A percentile compares a stretch with the other conserved stretches of the same genome.
Evolutionary conservation across 2,329 filamentous ascomycete species (phyloP).

Genomic region (Colletotrichum incanum): DNA sequence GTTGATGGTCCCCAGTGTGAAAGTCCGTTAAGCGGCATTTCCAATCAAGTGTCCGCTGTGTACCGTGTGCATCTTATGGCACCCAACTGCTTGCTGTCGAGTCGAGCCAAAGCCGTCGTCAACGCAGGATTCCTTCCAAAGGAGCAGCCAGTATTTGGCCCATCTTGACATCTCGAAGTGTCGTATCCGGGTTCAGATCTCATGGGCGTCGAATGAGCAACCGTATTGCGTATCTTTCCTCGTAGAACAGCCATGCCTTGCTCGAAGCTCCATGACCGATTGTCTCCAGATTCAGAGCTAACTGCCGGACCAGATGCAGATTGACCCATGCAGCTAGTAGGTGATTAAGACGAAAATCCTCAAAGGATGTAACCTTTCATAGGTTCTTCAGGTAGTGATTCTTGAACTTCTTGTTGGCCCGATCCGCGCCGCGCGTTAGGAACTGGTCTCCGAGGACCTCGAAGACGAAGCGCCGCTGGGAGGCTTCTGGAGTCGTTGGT

Average conservation of each 20-base stretch:
- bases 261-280: too few relatives aligned
- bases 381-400: conserved; percentile 83
- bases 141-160: background rate
- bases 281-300: too few relatives aligned
- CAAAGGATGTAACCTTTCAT: conserved; percentile 59
- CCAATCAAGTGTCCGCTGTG: too few relatives aligned
- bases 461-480: conserved; percentile 74
- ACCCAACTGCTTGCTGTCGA: background rate
- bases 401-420: conserved; percentile 94
- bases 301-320: background rate
- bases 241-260: background rate
- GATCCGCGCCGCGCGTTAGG: conserved; percentile 84
- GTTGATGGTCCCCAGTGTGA: too few relatives aligned
- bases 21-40: background rate
- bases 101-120: background rate
- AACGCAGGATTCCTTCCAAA: background rate
- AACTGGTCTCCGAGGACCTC: conserved; percentile 93
- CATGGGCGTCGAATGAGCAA: background rate
- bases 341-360: background rate
- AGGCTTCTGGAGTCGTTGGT: conserved; percentile 26
- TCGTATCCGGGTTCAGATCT: background rate
- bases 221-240: background rate
- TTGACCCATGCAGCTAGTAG: background rate
- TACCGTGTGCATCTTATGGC: background rate
- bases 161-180: background rate